Conservation (phyloP, 805 yeast species). For the Kodamaea neixiangensis region DNA sequence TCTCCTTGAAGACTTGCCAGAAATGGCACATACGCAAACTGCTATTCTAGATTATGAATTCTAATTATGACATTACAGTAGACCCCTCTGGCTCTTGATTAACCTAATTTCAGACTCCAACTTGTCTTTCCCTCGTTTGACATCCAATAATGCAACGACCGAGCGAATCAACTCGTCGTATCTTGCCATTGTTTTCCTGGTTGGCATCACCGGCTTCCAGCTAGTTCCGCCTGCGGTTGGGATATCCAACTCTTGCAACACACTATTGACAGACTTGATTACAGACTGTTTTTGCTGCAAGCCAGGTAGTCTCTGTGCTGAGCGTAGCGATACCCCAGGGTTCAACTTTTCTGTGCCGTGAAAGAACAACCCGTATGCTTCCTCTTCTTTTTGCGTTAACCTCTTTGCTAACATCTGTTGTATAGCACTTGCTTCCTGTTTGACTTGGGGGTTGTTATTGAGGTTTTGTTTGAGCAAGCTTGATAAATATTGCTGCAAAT, state of each 20-base stretch:
- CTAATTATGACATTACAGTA: slow-evolving; percentile 15
- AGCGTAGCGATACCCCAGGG: slow-evolving; percentile 83
- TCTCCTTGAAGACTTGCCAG: not conserved
- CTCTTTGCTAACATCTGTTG: slow-evolving; percentile 52
- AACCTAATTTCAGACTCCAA: slow-evolving; percentile 69
- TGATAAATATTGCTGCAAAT: slow-evolving; percentile 44
- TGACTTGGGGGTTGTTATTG: slow-evolving; percentile 23
- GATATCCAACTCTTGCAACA: slow-evolving; percentile 75
- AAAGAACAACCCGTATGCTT: slow-evolving; percentile 77
- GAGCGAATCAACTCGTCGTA: slow-evolving; percentile 75
- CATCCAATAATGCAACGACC: slow-evolving; percentile 72
- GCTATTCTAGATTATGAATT: slow-evolving; percentile 5
- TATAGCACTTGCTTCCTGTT: slow-evolving; percentile 39
- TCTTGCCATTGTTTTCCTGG: slow-evolving; percentile 71
- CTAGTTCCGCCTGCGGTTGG: slow-evolving; percentile 55
- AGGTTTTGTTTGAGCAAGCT: slow-evolving; percentile 38
- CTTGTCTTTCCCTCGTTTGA: slow-evolving; percentile 86
- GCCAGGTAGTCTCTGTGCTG: slow-evolving; percentile 52
- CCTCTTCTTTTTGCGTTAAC: slow-evolving; percentile 76
- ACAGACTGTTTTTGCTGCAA: slow-evolving; percentile 64
- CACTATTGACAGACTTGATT: slow-evolving; percentile 69
- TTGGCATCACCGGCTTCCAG: slow-evolving; percentile 83
- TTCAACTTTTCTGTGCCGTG: slow-evolving; percentile 68
- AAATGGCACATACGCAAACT: not conserved
- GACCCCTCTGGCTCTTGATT: slow-evolving; percentile 43